Base-by-base conservation (phyloP, 2,329 filamentous ascomycete genomes). In the Juglanconis juglandina region DNA sequence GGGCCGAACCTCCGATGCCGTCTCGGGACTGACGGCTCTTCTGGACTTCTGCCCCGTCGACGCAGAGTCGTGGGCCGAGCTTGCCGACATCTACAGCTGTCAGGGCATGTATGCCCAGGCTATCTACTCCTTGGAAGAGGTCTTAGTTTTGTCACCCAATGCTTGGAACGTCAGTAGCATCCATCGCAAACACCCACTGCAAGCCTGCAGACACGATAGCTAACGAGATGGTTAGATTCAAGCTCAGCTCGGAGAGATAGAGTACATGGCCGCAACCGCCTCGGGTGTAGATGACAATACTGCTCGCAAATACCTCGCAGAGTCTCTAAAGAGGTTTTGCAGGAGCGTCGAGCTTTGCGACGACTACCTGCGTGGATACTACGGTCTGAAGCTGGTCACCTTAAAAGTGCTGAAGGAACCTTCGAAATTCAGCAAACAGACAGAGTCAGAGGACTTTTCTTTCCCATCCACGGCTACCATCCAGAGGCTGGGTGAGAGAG, bases 301-400 rank as follows among this genome's bases (percentile, higher is more conserved):
- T 34, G 70, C 76, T 3, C 74, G 79, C 48, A 82, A 81, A 71
- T 78, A 85, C 67, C 77, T 95, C 58, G 79, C 83, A 48, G 90
- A 93, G 70, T 87, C 92, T 5, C 75, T 96, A 57, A 90, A 92
- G 71, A 86, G 93, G 65, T 98, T 96, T 75, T 91, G 89, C 71
- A 86, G 95, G 68, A 95, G 92, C 69, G 86, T 98, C 65, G 95
- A 99, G 76, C 83, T 99, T 56, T 98, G 95, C 70, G 91, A 97
- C 68, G 87, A 92, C 71, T 98, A 97, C 72, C 75, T 98, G 63
- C 87, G 95, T 63, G 95, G 93, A 1, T 96, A 92, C 73, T 98
- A 96, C 74, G 95, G 95, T 6, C 78, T 99, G 62, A 95, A 94
- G 72, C 73, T 93, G 74, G 88, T 78, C 14, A 81, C 82, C 8